These are phyloP conservation scores for Ettlia oleoabundans DNA, from an alignment of 139 green algal genomes.

Conservation along the genomic window DNA sequence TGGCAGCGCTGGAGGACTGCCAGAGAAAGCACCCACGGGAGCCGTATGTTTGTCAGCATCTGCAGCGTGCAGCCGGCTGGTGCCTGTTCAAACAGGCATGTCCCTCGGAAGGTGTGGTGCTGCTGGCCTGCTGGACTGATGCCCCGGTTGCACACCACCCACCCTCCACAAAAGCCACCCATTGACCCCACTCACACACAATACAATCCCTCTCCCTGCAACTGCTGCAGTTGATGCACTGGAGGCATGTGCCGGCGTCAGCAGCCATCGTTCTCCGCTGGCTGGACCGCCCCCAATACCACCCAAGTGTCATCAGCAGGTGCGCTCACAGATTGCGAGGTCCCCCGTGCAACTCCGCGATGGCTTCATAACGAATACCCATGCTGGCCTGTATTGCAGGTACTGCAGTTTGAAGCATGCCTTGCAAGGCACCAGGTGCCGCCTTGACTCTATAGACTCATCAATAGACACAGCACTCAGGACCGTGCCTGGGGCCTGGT, in stretches of 20 bases:
- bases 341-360: too few species aligned
- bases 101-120: background rate
- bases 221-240: conserved; percentile 2
- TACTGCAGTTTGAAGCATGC: background rate
- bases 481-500: too few species aligned
- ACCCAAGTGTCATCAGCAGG: background rate
- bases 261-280: background rate
- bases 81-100: conserved; percentile 14
- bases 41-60: background rate
- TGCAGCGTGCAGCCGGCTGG: background rate
- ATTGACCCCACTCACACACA: background rate
- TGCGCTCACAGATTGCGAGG: too few species aligned
- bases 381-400: too few species aligned
- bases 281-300: background rate
- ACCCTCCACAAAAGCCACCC: too few species aligned
- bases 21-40: conserved; percentile 7
- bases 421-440: background rate
- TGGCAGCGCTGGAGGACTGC: background rate
- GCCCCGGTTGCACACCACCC: too few species aligned
- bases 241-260: background rate
- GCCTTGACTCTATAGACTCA: too few species aligned
- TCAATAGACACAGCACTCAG: too few species aligned
- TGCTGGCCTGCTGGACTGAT: background rate
- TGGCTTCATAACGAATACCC: too few species aligned
- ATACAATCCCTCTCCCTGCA: background rate